Base-by-base conservation (phyloP, 495 filamentous ascomycete species). In the Tricharina praecox region DNA sequence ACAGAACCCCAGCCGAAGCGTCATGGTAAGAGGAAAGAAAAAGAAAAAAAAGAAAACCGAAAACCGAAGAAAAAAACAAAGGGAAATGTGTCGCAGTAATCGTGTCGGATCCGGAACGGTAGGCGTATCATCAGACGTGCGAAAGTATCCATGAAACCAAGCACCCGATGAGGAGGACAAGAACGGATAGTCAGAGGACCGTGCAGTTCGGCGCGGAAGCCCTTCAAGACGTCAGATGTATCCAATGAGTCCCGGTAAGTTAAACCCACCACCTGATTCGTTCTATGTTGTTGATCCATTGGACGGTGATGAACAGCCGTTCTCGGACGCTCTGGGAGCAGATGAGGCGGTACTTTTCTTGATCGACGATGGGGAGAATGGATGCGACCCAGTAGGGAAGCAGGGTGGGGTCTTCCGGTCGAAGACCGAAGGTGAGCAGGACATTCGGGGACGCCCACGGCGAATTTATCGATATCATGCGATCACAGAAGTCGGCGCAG, bases 371-470 rank as follows among this genome's bases (percentile, higher is more conserved):
- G 13, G 84, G 85, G 8, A 92, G 58, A 41, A 92, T 75, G 53
- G 72, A 81, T 13, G 83, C 85, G 51, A 95, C 81, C 87, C 87
- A 95, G 69, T 84, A 95, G 0, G 85, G 82, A 54, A 93, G 90
- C 10, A 73, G 57, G 0, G 76, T 76, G 1, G 83, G 75, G 60
- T 93, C 83, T 4, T 70, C 67, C 0, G 85, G 86, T 13, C 75
- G 77, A 30, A 76, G 70, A 5, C 85, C 85, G 56, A 87, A 90
- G n/a, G 78, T 78, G 10, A 73, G 58, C 37, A 85, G 63, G 1
- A 85, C 75, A 4, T 76, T 72, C 19, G 73, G 67, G 30, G 78
- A 73, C 3, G 93, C 68, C 85, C 85, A 93, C 0, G 72, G 68
- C 4, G 79, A 79, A 33, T 74, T 78, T 32, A 71, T 65, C 18